Base-by-base conservation (phyloP, 129 eudicot genomes). In the Centaurea solstitialis region DNA sequence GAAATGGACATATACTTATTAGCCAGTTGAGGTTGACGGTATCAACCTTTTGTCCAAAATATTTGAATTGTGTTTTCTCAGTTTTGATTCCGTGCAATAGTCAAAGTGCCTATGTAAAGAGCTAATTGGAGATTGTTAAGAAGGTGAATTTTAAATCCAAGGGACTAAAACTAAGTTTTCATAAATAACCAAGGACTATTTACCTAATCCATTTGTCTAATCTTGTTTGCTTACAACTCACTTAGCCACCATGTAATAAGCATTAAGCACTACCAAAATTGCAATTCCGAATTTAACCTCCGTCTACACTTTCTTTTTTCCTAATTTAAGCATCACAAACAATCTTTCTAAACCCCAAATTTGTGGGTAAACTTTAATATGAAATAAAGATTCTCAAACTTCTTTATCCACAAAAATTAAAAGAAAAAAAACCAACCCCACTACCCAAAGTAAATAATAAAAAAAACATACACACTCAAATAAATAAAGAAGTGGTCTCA, bases 361-460 rank as follows among this genome's bases (percentile, higher is more conserved):
- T 73, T 76, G 8, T 62, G 37, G 39, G 80, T 76, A 38, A 64
- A 76, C 40, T 76, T 57, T 64, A 65, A 64, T 76, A 76, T 66
- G 64, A 66, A 76, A 15, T 64, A 64, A 64, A 76, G 80, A 76
- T 76, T 65, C 80, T 24, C 50, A n/a, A 38, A 62, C 38, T 39
- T 21, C 62, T 22, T 26, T 41, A 67, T 67, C 74, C 74, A 77
- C 67, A 41, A 41, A 77, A 6, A 26, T 39, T 24, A 41, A 66
- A 39, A 0, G 17, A 40, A 40, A 66, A 40, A 64, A 64, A 21
- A 12, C 10, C 39, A 43, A 7, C 21, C 64, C 39, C 71, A 76
- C 71, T 67, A 41, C 5, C 67, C 74, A 4, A 57, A 24, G 38
- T 24, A 23, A 67, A 40, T n/a, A 62, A 77, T 35, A 30, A 30